Conservation (phyloP, 768 basidiomycete species). For the Trametes coccinea region DNA sequence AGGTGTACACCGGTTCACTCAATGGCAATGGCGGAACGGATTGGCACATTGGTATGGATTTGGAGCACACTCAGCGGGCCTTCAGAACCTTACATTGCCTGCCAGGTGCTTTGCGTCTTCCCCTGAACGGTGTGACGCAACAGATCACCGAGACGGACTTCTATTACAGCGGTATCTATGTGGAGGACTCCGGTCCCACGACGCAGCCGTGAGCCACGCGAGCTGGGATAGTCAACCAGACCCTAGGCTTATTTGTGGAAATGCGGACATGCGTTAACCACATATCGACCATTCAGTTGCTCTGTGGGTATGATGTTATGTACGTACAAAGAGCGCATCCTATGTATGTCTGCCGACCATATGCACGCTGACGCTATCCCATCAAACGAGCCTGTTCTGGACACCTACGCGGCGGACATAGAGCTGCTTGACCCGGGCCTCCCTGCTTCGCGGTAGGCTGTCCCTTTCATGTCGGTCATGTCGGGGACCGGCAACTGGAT, state of each 20-base stretch:
- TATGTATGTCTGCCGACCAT: not conserved
- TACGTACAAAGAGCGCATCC: not conserved
- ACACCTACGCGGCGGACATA: not conserved
- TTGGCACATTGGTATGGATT: conserved; percentile 25
- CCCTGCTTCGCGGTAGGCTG: not conserved
- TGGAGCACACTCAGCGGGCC: not conserved
- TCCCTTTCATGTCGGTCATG: conserved; percentile 2
- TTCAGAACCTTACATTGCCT: not conserved
- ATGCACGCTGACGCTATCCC: not conserved
- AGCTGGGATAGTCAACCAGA: no score
- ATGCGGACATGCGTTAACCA: not conserved
- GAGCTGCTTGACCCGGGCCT: not conserved
- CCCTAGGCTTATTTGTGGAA: not conserved
- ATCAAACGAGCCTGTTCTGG: not conserved
- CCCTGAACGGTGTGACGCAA: conserved; percentile 20
- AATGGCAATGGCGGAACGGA: conserved; percentile 25
- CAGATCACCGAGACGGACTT: conserved; percentile 25
- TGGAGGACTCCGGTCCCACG: conserved; percentile 26
- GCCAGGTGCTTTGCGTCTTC: conserved; percentile 25
- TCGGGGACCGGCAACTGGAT: not conserved
- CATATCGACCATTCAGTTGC: not conserved
- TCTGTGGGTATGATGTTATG: not conserved
- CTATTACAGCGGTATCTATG: conserved; percentile 24
- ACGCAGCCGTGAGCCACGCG: conserved; percentile 22
- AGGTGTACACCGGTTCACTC: conserved; percentile 26